These are phyloP conservation scores for Malus asiatica DNA, from an alignment of 306 rosid species.

Conservation along the genomic window DNA sequence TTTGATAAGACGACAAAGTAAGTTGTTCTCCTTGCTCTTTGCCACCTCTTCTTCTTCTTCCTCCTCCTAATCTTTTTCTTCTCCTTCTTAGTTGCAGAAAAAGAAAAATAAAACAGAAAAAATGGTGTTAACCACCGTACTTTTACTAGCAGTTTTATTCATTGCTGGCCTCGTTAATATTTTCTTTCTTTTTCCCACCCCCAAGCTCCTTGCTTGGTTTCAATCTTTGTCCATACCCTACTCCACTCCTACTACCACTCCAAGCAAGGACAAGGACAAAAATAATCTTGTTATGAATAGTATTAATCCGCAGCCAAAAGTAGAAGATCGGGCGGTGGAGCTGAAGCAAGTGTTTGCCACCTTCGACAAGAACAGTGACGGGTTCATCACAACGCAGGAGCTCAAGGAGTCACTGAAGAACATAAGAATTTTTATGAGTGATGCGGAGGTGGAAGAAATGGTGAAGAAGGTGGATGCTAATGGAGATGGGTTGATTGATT, in stretches of 20 bases:
- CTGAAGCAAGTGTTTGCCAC: slow-evolving; percentile 50
- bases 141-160: slow-evolving; percentile 46
- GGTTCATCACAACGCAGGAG: slow-evolving; percentile 63
- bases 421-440: slow-evolving; percentile 49
- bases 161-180: slow-evolving; percentile 52
- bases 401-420: slow-evolving; percentile 57
- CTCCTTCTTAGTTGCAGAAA: slow-evolving; percentile 6
- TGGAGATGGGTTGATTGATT: slow-evolving; percentile 75
- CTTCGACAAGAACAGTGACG: slow-evolving; percentile 75
- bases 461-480: slow-evolving; percentile 56
- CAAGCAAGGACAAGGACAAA: not conserved
- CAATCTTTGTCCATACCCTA: slow-evolving; percentile 18
- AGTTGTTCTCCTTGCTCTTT: not conserved
- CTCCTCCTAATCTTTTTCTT: slow-evolving; percentile 21
- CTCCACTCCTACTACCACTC: not conserved
- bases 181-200: slow-evolving; percentile 34
- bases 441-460: slow-evolving; percentile 54
- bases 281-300: not conserved
- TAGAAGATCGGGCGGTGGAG: slow-evolving; percentile 16
- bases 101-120: not conserved
- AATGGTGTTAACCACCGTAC: slow-evolving; percentile 41
- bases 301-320: not conserved
- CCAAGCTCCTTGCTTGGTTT: slow-evolving; percentile 39
- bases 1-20: slow-evolving; percentile 15
- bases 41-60: not conserved